These are phyloP conservation scores for Strobilomyces confusus DNA, from an alignment of 768 basidiomycete genomes.

Conservation along the genomic window DNA sequence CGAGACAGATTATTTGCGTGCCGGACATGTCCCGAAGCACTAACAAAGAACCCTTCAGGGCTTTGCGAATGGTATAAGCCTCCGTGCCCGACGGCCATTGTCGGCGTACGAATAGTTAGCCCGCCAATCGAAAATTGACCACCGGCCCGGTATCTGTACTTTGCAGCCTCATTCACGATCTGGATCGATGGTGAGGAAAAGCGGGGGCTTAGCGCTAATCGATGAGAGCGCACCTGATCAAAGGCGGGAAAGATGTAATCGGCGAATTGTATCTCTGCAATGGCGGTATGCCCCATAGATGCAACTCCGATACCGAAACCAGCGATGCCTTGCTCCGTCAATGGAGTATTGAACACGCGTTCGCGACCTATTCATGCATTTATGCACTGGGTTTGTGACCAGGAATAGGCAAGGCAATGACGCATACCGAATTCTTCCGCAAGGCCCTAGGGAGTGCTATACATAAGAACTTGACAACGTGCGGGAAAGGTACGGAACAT, in stretches of 20 bases:
- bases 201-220: neutral
- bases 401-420: neutral
- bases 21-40: slow-evolving; percentile 77
- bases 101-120: slow-evolving; percentile 78
- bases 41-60: slow-evolving; percentile 93
- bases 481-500: slow-evolving; percentile 21
- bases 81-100: slow-evolving; percentile 91
- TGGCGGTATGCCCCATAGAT: slow-evolving; percentile 89
- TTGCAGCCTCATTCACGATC: slow-evolving; percentile 95
- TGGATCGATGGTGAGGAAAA: slow-evolving; percentile 26
- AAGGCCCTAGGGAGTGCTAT: slow-evolving; percentile 53
- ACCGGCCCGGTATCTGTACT: slow-evolving; percentile 86
- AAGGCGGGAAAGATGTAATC: slow-evolving; percentile 95
- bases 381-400: neutral
- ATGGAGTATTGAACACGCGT: slow-evolving; percentile 92
- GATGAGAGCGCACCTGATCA: slow-evolving; percentile 62
- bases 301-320: slow-evolving; percentile 93
- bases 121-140: slow-evolving; percentile 80
- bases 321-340: slow-evolving; percentile 91
- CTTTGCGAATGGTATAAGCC: slow-evolving; percentile 94
- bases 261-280: slow-evolving; percentile 89
- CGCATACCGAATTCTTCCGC: slow-evolving; percentile 85
- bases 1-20: too few relatives aligned
- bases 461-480: neutral
- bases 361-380: slow-evolving; percentile 58